Conservation (phyloP, 371 early-diverging fungal species). For the Blyttiomyces sp. region DNA sequence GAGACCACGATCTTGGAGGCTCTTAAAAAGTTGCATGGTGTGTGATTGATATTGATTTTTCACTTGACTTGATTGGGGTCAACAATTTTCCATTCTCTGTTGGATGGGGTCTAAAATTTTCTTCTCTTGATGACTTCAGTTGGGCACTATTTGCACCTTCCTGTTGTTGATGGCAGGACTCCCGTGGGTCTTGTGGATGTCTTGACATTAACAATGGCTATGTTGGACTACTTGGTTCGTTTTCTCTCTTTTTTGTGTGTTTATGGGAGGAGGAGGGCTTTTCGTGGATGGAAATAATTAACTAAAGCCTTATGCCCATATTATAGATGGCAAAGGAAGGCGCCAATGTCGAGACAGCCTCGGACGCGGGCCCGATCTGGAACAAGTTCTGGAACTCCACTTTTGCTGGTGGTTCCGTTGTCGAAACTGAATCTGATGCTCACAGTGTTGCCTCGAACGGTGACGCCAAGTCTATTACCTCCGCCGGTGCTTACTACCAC, state of each 20-base stretch:
- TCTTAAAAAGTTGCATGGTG: conserved; percentile 91
- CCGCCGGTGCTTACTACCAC: neutral
- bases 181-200: conserved; percentile 88
- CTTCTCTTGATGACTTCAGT: conserved; percentile 59
- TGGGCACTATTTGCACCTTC: conserved; percentile 92
- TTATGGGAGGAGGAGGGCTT: too few species aligned
- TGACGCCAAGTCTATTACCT: conserved; percentile 12
- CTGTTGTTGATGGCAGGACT: conserved; percentile 69
- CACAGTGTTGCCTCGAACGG: conserved; percentile 31
- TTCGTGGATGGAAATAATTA: too few species aligned
- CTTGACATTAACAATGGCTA: conserved; percentile 69
- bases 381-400: conserved; percentile 56
- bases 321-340: conserved; percentile 26
- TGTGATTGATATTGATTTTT: too few species aligned
- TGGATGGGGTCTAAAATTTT: too few species aligned
- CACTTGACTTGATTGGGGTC: too few species aligned
- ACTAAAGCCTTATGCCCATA: conserved; percentile 65
- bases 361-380: conserved; percentile 39
- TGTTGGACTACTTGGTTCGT: conserved; percentile 46
- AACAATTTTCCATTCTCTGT: too few species aligned
- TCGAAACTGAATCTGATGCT: conserved; percentile 36
- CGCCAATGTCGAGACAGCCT: neutral
- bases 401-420: conserved; percentile 30
- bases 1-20: conserved; percentile 88
- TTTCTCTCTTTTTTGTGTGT: neutral